phyloP scores from a whole-genome alignment of 164 flowering plant species.

The Saururus chinensis region DNA sequence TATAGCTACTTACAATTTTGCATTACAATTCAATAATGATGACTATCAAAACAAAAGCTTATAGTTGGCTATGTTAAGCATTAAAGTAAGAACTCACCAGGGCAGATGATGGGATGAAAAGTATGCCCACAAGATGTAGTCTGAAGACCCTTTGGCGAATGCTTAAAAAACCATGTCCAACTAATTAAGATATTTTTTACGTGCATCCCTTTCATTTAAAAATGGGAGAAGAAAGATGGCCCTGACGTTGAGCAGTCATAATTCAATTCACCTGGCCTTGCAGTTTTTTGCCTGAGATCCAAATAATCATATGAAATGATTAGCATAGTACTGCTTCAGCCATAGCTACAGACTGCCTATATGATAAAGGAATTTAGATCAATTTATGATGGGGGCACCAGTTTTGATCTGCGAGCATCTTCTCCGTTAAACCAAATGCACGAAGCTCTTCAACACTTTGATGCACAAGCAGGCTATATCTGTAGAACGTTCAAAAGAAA shows the following conservation, averaged over 20 bases:
- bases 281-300: slow-evolving; percentile 48
- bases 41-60: no score
- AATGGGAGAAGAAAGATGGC: slow-evolving; percentile 61
- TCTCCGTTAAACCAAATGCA: slow-evolving; percentile 58
- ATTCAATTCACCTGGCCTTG: slow-evolving; percentile 62
- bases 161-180: neutral
- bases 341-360: neutral
- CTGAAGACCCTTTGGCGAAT: no score
- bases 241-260: slow-evolving; percentile 43
- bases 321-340: neutral
- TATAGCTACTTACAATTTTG: no score
- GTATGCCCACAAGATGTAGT: no score
- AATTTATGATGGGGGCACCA: slow-evolving; percentile 29
- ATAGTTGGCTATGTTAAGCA: no score
- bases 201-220: neutral
- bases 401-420: slow-evolving; percentile 61
- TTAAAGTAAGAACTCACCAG: no score
- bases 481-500: slow-evolving; percentile 11
- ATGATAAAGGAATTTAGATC: neutral
- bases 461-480: slow-evolving; percentile 66
- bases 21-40: no score
- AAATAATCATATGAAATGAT: slow-evolving; percentile 8
- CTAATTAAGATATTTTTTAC: no score
- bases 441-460: slow-evolving; percentile 50
- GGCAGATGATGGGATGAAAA: no score